Conservation (phyloP, 495 filamentous ascomycete genomes). For the Peziza echinospora region DNA sequence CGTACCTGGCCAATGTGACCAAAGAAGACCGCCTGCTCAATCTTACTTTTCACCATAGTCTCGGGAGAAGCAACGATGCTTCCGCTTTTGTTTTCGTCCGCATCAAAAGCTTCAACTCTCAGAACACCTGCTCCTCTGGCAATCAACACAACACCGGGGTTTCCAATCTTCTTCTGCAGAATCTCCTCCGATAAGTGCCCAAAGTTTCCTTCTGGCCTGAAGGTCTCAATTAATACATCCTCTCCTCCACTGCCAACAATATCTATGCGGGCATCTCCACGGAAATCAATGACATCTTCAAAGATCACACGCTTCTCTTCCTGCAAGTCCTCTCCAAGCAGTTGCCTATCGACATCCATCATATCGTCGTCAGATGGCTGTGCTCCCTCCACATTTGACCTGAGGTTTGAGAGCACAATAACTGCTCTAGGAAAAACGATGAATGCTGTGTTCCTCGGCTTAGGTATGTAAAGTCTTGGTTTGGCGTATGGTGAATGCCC, state of each 20-base stretch:
- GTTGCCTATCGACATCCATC: slow-evolving; percentile 8
- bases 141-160: slow-evolving; percentile 48
- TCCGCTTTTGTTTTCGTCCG: slow-evolving; percentile 20
- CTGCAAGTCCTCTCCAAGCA: neutral
- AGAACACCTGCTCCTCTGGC: slow-evolving; percentile 63
- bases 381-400: neutral
- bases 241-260: slow-evolving; percentile 41
- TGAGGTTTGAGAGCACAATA: slow-evolving; percentile 44
- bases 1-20: slow-evolving; percentile 37
- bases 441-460: slow-evolving; percentile 58
- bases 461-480: slow-evolving; percentile 56
- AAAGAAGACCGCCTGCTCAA: slow-evolving; percentile 89
- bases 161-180: slow-evolving; percentile 26
- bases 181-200: slow-evolving; percentile 11
- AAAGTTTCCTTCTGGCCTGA: slow-evolving; percentile 24
- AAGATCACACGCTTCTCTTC: slow-evolving; percentile 25
- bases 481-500: slow-evolving; percentile 24
- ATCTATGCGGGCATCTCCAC: slow-evolving; percentile 38
- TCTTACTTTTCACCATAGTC: slow-evolving; percentile 54
- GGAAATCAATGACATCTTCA: slow-evolving; percentile 68
- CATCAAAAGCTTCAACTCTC: slow-evolving; percentile 39
- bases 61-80: slow-evolving; percentile 21
- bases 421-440: slow-evolving; percentile 55
- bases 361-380: slow-evolving; percentile 1
- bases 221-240: slow-evolving; percentile 21